Evolutionary conservation across 345 rosid species (phyloP).

Genomic region (Adansonia digitata): DNA sequence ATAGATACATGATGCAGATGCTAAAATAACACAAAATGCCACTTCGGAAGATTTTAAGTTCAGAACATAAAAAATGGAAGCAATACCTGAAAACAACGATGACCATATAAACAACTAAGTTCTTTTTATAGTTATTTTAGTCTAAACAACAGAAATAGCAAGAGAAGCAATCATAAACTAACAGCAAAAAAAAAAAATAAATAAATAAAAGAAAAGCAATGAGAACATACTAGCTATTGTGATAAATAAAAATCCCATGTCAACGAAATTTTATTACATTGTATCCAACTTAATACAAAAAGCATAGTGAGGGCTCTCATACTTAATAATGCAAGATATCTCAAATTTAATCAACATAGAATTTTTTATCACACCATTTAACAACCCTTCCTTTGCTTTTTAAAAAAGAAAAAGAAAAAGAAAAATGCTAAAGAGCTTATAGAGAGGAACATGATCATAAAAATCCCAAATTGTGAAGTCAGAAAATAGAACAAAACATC

Average conservation of each 20-base stretch:
- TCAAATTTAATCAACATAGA: neutral
- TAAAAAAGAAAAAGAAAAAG: no score
- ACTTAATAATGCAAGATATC: neutral
- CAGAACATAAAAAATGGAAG: neutral
- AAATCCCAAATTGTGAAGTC: neutral
- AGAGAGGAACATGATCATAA: neutral
- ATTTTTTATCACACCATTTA: neutral
- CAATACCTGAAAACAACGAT: neutral
- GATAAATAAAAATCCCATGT: neutral
- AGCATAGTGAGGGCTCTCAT: neutral
- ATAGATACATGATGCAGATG: no score
- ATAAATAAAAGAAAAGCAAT: neutral
- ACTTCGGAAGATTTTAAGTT: neutral
- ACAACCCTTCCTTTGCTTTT: neutral
- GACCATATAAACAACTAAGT: neutral
- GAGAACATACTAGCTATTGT: no score
- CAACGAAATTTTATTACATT: no score
- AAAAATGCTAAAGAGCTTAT: neutral
- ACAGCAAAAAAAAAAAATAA: neutral
- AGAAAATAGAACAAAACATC: neutral
- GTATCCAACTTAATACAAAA: neutral
- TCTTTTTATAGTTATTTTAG: neutral
- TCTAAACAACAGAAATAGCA: no score
- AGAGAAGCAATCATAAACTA: no score
- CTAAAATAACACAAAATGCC: neutral